Evolutionary conservation across 2,329 filamentous ascomycete species (phyloP), one percentile per base, ranked within the genome.

Genomic region (Fusarium kyushuense): DNA sequence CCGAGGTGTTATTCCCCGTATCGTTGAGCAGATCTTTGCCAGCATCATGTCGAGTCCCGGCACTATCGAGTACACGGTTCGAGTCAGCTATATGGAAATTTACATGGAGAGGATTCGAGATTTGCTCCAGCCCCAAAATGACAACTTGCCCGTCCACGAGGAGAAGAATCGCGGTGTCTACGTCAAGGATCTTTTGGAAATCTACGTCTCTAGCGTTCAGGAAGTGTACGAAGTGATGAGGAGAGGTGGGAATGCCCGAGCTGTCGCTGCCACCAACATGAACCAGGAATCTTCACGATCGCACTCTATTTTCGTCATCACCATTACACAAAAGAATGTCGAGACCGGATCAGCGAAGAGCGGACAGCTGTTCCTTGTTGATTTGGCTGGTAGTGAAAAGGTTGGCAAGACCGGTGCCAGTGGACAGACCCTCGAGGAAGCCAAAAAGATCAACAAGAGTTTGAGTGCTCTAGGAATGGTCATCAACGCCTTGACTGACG

Each of bases 361-460:
- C 77, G 96, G 96, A 59, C 94, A 97, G 80, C 89, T 99, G 23
- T 98, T 97, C 86, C 84, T 99, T 78, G 96, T 99, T 68, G 96
- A 99, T 90, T 84, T 99, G 84, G 96, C 96, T 54, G 96, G 96
- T 85, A 97, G 93, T 76, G 96, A 99, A 83, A 98, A 98, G 84
- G 94, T 98, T 52, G 95, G 96, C 78, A 98, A 99, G 87, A 99
- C 96, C 30, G 96, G 96, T 73, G 96, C 96, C 66, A 97, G 93
- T 78, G 96, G 96, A 58, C 96, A 98, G 81, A 98, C 95, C 6
- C 85, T 99, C 42, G 96, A 98, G 80, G 96, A 99, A 79, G 96
- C 96, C 64, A 98, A 98, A 86, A 99, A 99, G 86, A 99, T 99
- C 87, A 99, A 99, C 87, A 98, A 98, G 87, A 97, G 94, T 86